A percentile compares a stretch with the other conserved stretches of the same genome.
Evolutionary conservation across 2,329 filamentous ascomycete species (phyloP).

Genomic region (Botryotinia globosa): DNA sequence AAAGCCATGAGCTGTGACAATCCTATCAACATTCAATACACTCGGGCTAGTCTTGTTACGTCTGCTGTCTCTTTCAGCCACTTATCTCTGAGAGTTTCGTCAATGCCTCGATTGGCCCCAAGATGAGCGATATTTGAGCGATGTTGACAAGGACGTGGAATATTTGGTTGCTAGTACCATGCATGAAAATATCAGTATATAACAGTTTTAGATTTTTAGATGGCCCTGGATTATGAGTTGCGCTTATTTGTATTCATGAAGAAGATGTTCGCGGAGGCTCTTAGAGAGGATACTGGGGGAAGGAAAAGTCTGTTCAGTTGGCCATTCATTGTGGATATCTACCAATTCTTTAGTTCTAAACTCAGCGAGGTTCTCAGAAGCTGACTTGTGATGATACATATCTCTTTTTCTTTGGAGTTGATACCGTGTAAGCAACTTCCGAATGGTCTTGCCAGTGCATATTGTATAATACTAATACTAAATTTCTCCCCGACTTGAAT

Average conservation of each 20-base stretch:
- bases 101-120: background rate
- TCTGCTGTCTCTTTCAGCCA: background rate
- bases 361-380: background rate
- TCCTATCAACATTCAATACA: background rate
- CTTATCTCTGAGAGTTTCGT: background rate
- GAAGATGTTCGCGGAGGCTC: background rate
- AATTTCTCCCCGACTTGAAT: no score
- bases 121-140: background rate
- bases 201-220: background rate
- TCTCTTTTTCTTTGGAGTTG: background rate
- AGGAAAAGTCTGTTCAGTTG: no score
- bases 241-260: background rate
- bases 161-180: background rate
- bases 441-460: background rate
- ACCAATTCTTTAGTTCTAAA: background rate
- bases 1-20: background rate
- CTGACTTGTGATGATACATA: background rate
- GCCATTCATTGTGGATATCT: background rate
- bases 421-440: background rate
- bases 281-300: background rate
- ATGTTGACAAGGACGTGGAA: background rate
- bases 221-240: background rate
- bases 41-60: background rate
- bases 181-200: background rate
- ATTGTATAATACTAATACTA: no score